A percentile compares a stretch with the other conserved stretches of the same genome.
Evolutionary conservation across 1,284 basidiomycete species (phyloP).

Genomic region (Malassezia sp.): DNA sequence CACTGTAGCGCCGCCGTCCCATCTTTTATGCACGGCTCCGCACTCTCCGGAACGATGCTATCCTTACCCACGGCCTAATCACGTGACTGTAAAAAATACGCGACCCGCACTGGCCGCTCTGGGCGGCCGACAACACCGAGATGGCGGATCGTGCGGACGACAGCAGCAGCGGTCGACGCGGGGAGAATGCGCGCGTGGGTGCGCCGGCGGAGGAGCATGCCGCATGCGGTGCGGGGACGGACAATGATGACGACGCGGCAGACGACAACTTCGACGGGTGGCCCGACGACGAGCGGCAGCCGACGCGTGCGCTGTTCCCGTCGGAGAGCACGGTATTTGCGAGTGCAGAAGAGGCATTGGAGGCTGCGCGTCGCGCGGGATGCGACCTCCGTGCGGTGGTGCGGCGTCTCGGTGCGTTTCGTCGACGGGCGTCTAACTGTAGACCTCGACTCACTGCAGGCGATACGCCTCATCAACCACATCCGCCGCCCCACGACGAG

Average conservation of each 20-base stretch:
- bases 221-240: constrained; percentile 14
- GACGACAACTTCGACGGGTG: constrained; percentile 31
- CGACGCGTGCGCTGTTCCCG: constrained; percentile 13
- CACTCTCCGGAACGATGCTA: too few relatives aligned
- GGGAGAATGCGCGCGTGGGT: too few relatives aligned
- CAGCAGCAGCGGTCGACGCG: too few relatives aligned
- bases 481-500: constrained; percentile 20
- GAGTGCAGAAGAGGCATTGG: constrained; percentile 24
- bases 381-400: constrained; percentile 34
- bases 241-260: constrained; percentile 16
- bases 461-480: constrained; percentile 42
- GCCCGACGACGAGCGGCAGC: constrained; percentile 23
- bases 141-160: too few relatives aligned
- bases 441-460: constrained; percentile 35
- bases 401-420: constrained; percentile 4
- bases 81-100: too few relatives aligned
- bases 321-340: constrained; percentile 13
- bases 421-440: background rate
- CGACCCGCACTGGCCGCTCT: too few relatives aligned
- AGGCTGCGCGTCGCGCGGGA: constrained; percentile 23
- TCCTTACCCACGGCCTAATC: too few relatives aligned
- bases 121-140: too few relatives aligned
- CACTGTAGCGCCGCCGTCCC: too few relatives aligned
- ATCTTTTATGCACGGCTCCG: background rate
- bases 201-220: constrained; percentile 6